Percentiles rank a stretch among this genome's conserved stretches.
phyloP scores from a whole-genome alignment of 2,329 filamentous ascomycete genomes.

The Fusarium chaquense region DNA sequence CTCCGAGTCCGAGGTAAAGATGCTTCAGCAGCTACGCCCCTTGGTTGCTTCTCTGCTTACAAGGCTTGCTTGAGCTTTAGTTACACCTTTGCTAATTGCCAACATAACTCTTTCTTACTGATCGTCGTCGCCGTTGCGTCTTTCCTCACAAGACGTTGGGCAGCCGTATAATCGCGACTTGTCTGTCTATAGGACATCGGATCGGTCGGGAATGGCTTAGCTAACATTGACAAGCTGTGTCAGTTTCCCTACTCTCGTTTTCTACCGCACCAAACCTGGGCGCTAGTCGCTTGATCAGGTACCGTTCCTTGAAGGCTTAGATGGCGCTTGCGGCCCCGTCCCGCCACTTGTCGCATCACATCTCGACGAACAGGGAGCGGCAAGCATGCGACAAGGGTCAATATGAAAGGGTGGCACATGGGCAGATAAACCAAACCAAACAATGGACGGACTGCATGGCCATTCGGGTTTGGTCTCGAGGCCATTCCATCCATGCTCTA shows the following conservation, averaged over 20 bases:
- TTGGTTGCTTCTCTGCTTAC: slow-evolving; percentile 10
- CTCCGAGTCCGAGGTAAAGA: background rate
- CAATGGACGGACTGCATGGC: slow-evolving; percentile 15
- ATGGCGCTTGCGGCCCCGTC: slow-evolving; percentile 48
- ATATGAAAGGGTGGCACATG: slow-evolving; percentile 33
- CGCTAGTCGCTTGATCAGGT: slow-evolving; percentile 43
- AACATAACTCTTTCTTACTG: slow-evolving; percentile 16
- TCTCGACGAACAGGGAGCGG: slow-evolving; percentile 36
- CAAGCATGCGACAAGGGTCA: slow-evolving; percentile 38
- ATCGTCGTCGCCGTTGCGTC: slow-evolving; percentile 15
- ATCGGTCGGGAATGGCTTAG: slow-evolving; percentile 25
- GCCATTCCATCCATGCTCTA: slow-evolving; percentile 5
- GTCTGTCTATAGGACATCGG: slow-evolving; percentile 17
- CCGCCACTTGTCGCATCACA: slow-evolving; percentile 42
- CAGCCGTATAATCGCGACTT: slow-evolving; percentile 23
- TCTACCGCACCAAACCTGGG: slow-evolving; percentile 23
- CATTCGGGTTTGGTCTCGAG: slow-evolving; percentile 13
- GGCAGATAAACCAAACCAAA: slow-evolving; percentile 20
- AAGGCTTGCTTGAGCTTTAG: slow-evolving; percentile 1
- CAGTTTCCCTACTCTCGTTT: slow-evolving; percentile 3
- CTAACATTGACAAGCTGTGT: background rate
- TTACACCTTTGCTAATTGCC: slow-evolving; percentile 10
- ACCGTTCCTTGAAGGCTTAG: slow-evolving; percentile 47
- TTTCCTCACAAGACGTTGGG: slow-evolving; percentile 12
- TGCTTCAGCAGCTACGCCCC: slow-evolving; percentile 10